Evolutionary conservation across 805 yeast genomes (phyloP).

Genomic region (Wickerhamiella nectarea): DNA sequence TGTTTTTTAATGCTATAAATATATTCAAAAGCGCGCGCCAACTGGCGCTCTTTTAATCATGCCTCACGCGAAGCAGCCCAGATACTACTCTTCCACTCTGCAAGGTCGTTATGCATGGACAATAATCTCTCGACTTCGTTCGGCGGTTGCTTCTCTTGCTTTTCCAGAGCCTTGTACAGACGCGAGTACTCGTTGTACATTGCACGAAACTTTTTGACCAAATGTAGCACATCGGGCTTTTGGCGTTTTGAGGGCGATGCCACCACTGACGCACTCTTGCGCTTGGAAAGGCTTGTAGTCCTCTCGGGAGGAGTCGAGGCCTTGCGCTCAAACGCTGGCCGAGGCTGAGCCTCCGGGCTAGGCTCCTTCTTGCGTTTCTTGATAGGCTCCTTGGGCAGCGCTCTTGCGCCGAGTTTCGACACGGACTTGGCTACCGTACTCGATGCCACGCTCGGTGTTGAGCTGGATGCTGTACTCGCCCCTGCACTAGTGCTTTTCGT

Average conservation of each 20-base stretch:
- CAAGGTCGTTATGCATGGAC: constrained; percentile 38
- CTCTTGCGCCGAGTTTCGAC: too few relatives aligned
- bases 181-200: constrained; percentile 38
- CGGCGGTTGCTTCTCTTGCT: constrained; percentile 15
- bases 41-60: too few relatives aligned
- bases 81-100: constrained; percentile 42
- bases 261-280: not conserved
- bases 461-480: too few relatives aligned
- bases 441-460: too few relatives aligned
- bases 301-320: not conserved
- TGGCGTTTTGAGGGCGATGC: not conserved
- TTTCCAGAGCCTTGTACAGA: constrained; percentile 29
- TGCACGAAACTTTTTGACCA: constrained; percentile 36
- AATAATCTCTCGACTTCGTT: constrained; percentile 30
- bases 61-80: constrained; percentile 29
- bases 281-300: not conserved
- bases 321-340: not conserved
- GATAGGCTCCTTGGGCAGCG: constrained; percentile 9
- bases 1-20: not conserved
- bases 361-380: constrained; percentile 9
- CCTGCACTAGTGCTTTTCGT: constrained; percentile 15
- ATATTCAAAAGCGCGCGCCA: constrained; percentile 2
- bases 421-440: too few relatives aligned
- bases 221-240: constrained; percentile 19
- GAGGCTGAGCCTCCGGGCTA: not conserved